These are phyloP conservation scores for Rhamnella rubrinervis DNA, from an alignment of 331 rosid genomes.

Conservation along the genomic window DNA sequence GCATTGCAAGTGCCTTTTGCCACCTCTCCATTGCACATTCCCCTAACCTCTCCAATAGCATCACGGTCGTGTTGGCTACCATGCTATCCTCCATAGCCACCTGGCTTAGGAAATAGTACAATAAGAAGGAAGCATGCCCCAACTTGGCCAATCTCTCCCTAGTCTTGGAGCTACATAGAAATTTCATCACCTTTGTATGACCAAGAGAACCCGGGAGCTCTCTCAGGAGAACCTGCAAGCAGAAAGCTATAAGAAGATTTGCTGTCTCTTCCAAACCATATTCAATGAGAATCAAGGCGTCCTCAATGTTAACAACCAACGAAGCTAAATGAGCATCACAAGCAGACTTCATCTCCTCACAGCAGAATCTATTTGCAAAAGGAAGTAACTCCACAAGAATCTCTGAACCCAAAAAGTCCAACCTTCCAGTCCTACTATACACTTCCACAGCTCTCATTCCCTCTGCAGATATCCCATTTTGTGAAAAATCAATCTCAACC, in stretches of 20 bases:
- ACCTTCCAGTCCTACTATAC: conserved; percentile 65
- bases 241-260: conserved; percentile 59
- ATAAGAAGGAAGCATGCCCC: conserved; percentile 59
- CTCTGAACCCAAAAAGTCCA: conserved; percentile 53
- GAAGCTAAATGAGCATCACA: conserved; percentile 73
- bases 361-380: conserved; percentile 77
- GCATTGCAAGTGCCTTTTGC: conserved; percentile 68
- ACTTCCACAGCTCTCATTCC: conserved; percentile 74
- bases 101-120: conserved; percentile 76
- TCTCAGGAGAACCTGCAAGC: conserved; percentile 75
- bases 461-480: conserved; percentile 52
- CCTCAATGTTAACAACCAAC: conserved; percentile 46
- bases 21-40: conserved; percentile 61
- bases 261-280: conserved; percentile 79
- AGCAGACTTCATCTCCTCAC: conserved; percentile 66
- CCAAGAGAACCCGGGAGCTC: conserved; percentile 57
- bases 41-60: conserved; percentile 62
- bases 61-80: conserved; percentile 54
- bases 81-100: conserved; percentile 79
- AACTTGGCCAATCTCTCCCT: conserved; percentile 51
- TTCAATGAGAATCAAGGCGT: conserved; percentile 68
- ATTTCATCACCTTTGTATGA: conserved; percentile 43
- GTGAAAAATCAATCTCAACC: conserved; percentile 59
- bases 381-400: conserved; percentile 65
- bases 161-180: conserved; percentile 48